Base-by-base conservation (phyloP, 1,284 basidiomycete genomes). In the Melanopsichium pennsylvanicum region DNA sequence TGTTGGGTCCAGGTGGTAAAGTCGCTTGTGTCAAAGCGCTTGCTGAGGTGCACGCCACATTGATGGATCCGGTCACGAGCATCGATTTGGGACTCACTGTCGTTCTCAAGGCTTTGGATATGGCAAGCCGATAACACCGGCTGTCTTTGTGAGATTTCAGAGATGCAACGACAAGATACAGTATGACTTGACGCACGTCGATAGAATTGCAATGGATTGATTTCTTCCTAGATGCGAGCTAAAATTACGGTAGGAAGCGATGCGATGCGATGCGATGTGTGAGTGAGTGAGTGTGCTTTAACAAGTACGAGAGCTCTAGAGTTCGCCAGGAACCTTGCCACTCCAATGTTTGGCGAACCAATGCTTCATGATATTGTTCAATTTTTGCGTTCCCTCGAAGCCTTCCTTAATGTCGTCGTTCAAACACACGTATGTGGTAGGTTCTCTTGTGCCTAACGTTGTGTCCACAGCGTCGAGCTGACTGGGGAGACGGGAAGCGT, bases 1-100 rank as follows among this genome's bases (percentile, higher is more conserved):
- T 79, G 22, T 52, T 80, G 10, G 78, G 78, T 2, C 75, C 78
- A 0, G 78, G 78, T 15, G 77, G 78, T 7, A 68, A 63, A 35
- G 55, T 74, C 9, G 69, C 76, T 3, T 76, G 72, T 37, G 66
- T 72, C 37, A 67, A 71, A 26, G 78, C 77, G n/a, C 41, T 80
- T 5, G 61, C 59, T 15, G 51, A 68, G 15, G 67, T 80, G 12
- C 77, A 80, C 40, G 70, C 62, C 27, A 64, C 64, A 23, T 10
- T 78, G 32, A 72, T 70, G 37, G 61, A 78, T 45, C 70, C 70
- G 1, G 45, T 69, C 26, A 70, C 70, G 5, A 51, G 72, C 4
- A 36, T 50, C 6, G 76, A 78, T 43, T 45, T 78, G 18, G 72
- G 69, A 15, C 45, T 78, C 11, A 67, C 68, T 11, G 41, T 78